These are phyloP conservation scores for Cochlearia excelsa DNA, from an alignment of 345 rosid species.

Conservation along the genomic window DNA sequence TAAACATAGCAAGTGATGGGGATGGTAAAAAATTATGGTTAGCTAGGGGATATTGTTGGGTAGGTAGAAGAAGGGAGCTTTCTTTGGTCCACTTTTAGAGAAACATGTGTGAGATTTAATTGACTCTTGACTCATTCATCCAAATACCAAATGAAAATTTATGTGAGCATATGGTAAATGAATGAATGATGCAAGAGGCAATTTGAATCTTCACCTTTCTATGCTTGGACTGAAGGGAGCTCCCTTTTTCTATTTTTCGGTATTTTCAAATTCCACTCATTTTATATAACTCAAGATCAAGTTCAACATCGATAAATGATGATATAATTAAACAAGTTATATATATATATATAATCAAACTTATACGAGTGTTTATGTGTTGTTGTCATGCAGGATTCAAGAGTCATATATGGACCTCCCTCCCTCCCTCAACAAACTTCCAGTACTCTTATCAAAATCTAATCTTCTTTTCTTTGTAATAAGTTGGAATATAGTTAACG, in stretches of 20 bases:
- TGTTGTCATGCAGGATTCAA: constrained; percentile 22
- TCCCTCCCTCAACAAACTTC: neutral
- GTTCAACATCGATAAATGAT: neutral
- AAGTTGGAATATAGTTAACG: constrained; percentile 12
- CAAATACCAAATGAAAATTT: constrained; percentile 32
- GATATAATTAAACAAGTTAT: no score
- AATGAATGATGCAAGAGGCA: constrained; percentile 40
- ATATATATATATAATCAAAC: no score
- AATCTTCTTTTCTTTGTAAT: constrained; percentile 6
- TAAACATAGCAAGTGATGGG: no score
- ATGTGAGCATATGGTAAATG: constrained; percentile 30
- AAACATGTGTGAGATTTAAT: constrained; percentile 38
- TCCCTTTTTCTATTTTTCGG: constrained; percentile 24
- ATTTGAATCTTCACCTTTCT: constrained; percentile 39
- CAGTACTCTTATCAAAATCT: constrained; percentile 1
- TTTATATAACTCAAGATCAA: constrained; percentile 7
- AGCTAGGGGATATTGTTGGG: constrained; percentile 1
- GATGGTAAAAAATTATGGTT: neutral
- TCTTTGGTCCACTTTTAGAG: constrained; percentile 44
- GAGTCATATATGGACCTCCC: constrained; percentile 9
- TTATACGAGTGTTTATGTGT: constrained; percentile 17
- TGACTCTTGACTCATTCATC: constrained; percentile 42
- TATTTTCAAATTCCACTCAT: constrained; percentile 1
- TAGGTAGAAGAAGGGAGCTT: constrained; percentile 37
- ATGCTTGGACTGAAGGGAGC: constrained; percentile 48